Conservation (phyloP, 495 filamentous ascomycete genomes). For the Xylaria flabelliformis region DNA sequence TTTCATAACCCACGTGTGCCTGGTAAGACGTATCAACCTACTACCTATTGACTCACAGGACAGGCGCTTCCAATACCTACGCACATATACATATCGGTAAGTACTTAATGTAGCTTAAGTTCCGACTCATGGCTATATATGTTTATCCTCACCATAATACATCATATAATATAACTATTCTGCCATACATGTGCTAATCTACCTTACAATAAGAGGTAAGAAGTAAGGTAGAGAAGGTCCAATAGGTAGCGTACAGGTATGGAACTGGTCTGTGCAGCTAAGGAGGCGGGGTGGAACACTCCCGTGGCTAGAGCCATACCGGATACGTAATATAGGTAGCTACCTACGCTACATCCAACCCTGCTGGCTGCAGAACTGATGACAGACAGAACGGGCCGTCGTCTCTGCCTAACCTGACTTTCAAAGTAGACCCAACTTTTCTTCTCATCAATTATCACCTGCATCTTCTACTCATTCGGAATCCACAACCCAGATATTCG, state of each 20-base stretch:
- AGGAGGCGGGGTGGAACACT: slow-evolving; percentile 10
- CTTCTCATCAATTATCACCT: not conserved
- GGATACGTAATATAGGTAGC: slow-evolving; percentile 8
- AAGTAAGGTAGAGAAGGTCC: not conserved
- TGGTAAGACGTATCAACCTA: not conserved
- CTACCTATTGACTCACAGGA: not conserved
- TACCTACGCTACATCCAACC: slow-evolving; percentile 3
- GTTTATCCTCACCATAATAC: not conserved
- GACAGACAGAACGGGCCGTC: slow-evolving; percentile 12
- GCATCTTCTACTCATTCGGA: slow-evolving; percentile 6
- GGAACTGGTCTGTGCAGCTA: not conserved
- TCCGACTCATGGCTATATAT: not conserved
- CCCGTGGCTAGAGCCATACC: not conserved
- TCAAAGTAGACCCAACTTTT: slow-evolving; percentile 4
- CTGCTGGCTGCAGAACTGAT: slow-evolving; percentile 11
- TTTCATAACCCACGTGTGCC: not conserved
- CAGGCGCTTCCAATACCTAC: not conserved
- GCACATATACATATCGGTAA: too few relatives aligned
- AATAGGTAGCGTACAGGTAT: not conserved
- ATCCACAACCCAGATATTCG: slow-evolving; percentile 3
- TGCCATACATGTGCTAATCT: not conserved
- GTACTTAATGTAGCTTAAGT: not conserved
- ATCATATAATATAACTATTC: not conserved
- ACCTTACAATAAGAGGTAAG: too few relatives aligned
- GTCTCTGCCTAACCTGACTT: slow-evolving; percentile 10